Percentiles rank a stretch among this genome's conserved stretches.
phyloP scores from a whole-genome alignment of 1,284 basidiomycete species.

The Melanopsichium pennsylvanicum region DNA sequence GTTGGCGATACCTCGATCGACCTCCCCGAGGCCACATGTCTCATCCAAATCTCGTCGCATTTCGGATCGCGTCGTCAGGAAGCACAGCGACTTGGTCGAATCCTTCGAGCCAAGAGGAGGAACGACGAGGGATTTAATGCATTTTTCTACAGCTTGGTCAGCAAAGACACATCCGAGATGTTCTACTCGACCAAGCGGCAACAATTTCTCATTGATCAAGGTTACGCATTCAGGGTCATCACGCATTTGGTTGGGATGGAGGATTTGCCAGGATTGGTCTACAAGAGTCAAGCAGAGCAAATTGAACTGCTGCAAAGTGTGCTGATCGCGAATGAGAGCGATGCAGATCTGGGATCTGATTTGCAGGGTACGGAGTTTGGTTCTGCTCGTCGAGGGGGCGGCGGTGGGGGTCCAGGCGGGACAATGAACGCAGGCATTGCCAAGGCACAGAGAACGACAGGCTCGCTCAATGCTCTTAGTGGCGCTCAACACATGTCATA shows the following conservation, averaged over 20 bases:
- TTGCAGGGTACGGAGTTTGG: slow-evolving; percentile 70
- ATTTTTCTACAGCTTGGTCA: slow-evolving; percentile 98
- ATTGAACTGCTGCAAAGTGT: slow-evolving; percentile 91
- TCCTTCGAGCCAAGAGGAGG: slow-evolving; percentile 92
- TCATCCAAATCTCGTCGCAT: slow-evolving; percentile 99
- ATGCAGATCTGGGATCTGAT: slow-evolving; percentile 86
- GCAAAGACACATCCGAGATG: slow-evolving; percentile 99
- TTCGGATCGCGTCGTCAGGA: slow-evolving; percentile 98
- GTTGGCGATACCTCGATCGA: slow-evolving; percentile 99
- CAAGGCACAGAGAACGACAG: slow-evolving; percentile 59
- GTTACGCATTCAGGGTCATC: slow-evolving; percentile 99
- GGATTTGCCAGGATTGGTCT: slow-evolving; percentile 85
- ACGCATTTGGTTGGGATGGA: slow-evolving; percentile 94
- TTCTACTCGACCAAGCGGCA: slow-evolving; percentile 99
- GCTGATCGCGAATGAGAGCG: slow-evolving; percentile 87
- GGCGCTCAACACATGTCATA: slow-evolving; percentile 67
- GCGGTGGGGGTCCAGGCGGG: slow-evolving; percentile 7
- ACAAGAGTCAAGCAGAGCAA: slow-evolving; percentile 88
- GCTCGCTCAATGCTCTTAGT: slow-evolving; percentile 63
- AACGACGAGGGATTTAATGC: slow-evolving; percentile 99
- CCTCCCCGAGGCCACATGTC: slow-evolving; percentile 96
- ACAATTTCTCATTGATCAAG: slow-evolving; percentile 97
- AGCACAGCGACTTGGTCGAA: slow-evolving; percentile 90
- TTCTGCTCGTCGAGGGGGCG: slow-evolving; percentile 4
- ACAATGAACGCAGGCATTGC: slow-evolving; percentile 20